Conservation (phyloP, 208 protist species). For the Plasmodiophora brassicae region DNA sequence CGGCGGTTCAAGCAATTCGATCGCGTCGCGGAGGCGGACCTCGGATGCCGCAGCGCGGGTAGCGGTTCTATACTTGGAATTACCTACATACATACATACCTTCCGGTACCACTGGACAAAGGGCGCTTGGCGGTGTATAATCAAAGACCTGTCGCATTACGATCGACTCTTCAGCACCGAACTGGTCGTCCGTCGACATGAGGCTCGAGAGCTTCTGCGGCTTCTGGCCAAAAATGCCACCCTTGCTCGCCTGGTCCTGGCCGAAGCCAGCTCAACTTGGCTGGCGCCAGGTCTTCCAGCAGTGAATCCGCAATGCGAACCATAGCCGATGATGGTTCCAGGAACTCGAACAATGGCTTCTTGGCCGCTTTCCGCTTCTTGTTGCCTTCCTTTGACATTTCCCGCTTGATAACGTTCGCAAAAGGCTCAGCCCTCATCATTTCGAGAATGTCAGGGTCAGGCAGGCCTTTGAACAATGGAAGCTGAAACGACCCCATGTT, state of each 20-base stretch:
- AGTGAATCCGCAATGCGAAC: not conserved
- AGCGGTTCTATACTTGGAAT: no score
- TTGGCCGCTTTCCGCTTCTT: not conserved
- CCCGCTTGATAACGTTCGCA: not conserved
- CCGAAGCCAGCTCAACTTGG: not conserved
- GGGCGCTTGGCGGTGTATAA: no score
- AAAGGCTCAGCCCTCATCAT: not conserved
- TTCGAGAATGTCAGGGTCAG: not conserved
- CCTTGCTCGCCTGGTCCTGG: not conserved
- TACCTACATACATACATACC: no score
- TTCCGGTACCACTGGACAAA: no score
- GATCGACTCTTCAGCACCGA: no score
- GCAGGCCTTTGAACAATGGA: not conserved
- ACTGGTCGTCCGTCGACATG: not conserved
- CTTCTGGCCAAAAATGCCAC: not conserved
- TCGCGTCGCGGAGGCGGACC: no score
- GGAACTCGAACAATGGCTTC: not conserved
- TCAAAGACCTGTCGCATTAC: no score
- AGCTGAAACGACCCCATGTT: not conserved
- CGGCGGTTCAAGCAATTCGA: no score
- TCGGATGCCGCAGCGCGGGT: no score
- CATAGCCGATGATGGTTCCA: not conserved
- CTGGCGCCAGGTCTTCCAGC: not conserved
- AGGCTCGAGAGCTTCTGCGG: conserved; percentile 3
- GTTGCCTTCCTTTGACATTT: not conserved